Base-by-base conservation (phyloP, 768 basidiomycete genomes). In the Hemileccinum rubropunctum region DNA sequence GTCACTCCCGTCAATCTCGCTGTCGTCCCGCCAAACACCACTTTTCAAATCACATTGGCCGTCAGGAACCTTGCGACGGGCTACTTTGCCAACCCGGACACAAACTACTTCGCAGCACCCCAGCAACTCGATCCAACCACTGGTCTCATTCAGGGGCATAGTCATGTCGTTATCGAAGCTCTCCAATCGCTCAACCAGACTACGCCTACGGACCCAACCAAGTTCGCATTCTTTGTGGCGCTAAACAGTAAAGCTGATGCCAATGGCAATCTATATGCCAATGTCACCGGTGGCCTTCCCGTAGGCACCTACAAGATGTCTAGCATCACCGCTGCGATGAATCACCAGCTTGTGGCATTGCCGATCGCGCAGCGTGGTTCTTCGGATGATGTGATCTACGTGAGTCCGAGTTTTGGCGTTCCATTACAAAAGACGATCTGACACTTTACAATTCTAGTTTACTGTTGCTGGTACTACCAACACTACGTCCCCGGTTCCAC, bases 211-310 rank as follows among this genome's bases (percentile, higher is more conserved):
- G 65, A 84, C 63, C 76, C 80, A 14, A 70, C 58, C 23, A 63
- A 69, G 27, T 86, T 86, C 49, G 76, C 75, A 11, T 85, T 80
- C 67, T 86, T 86, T 75, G 75, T 72, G 61, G 75, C 73, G 34
- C 51, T 85, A 57, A 82, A 80, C 60, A 58, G 51, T 10, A 58
- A 54, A 50, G 70, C 71, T 1, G 73, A 79, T 13, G 66, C 65
- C 30, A 65, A 58, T 47, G 84, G 83, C 3, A 37, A 73, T 10
- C 69, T 84, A 6, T 65, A 73, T 34, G 71, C 76, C 17, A 69
- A 67, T 20, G 78, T 86, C 49, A 68, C 72, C 1, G 75, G 70
- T 26, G 84, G 84, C 41, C 72, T 86, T 7, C 73, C 75, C 10
- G 72, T 69, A 23, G 84, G 84, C 41, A 50, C 65, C 13, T 83